Base-by-base conservation (phyloP, 2,329 filamentous ascomycete species). In the Delphinella strobiligena region DNA sequence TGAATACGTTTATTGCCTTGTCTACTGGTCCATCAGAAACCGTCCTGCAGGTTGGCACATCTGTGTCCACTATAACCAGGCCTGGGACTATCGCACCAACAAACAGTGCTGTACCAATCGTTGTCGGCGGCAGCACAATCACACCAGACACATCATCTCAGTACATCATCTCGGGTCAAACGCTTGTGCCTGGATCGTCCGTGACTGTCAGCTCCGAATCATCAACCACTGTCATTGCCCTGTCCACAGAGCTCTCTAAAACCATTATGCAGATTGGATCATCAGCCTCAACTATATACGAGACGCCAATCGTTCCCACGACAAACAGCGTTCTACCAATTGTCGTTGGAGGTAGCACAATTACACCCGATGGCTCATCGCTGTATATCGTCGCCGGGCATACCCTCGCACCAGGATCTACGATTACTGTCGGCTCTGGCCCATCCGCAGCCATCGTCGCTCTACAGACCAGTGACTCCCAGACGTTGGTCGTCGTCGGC, bases 341-440 rank as follows among this genome's bases (percentile, higher is more conserved):
- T 14, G 31, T 34, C 5, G 24, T 41, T 19, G 38, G 19, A n/a
- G 38, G 34, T 7, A 35, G 36, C 16, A 40, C 34, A 2, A 27
- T 41, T 12, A 33, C 36, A n/a, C 39, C 42, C 5, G 33, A 30
- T 34, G 5, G 30, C 22, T 18, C 18, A 33, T 35, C 18, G 16
- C 31, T 31, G 32, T 44, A 44, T 18, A 19, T 44, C 12, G 38
- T 44, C 10, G 12, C 32, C 18, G 42, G 38, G 11, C 27, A 41
- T 15, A 44, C 42, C 5, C 19, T 44, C 10, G 24, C 12, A 4
- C 38, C 35, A 12, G 42, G 42, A 14, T 27, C 33, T 5, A 12
- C 38, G 14, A 34, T 44, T 19, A 34, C 31, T 3, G 12, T 44
- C 14, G 35, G 38, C 22, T 37, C 38, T 17, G 42, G 42, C 11